A percentile compares a stretch with the other conserved stretches of the same genome.
These are phyloP conservation scores for Xylaria venustula DNA, from an alignment of 495 filamentous ascomycete species.

Conservation along the genomic window DNA sequence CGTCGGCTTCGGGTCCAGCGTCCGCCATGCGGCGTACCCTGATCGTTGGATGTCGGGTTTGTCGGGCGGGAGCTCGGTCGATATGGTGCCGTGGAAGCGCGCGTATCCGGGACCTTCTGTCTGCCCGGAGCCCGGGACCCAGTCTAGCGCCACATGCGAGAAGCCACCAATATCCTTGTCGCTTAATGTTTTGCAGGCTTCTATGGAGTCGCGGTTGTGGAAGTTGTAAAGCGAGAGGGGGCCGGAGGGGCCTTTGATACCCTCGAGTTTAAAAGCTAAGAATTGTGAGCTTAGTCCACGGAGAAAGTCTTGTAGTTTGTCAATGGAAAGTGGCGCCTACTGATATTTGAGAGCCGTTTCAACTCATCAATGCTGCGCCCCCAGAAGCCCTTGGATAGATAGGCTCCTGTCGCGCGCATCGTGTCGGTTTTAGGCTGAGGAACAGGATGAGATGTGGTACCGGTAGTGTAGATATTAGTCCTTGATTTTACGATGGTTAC, in stretches of 20 bases:
- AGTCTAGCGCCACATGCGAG: conserved; percentile 71
- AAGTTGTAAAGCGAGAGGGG: conserved; percentile 65
- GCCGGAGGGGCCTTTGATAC: conserved; percentile 51
- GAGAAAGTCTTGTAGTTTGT: background rate
- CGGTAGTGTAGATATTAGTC: background rate
- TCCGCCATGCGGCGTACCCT: conserved; percentile 91
- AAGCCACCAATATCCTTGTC: conserved; percentile 85
- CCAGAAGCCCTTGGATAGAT: conserved; percentile 43
- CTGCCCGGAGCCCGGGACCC: conserved; percentile 46
- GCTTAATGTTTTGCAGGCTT: conserved; percentile 77
- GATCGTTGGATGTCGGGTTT: conserved; percentile 65
- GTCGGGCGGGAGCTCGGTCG: conserved; percentile 75
- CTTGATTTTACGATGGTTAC: conserved; percentile 13
- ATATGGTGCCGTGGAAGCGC: conserved; percentile 85
- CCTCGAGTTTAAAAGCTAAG: conserved; percentile 48
- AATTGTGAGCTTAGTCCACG: background rate
- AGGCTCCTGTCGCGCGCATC: conserved; percentile 43
- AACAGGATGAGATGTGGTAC: background rate
- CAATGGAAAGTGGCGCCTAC: conserved; percentile 20
- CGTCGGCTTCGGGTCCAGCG: conserved; percentile 53
- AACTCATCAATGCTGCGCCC: conserved; percentile 47
- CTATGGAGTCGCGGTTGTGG: conserved; percentile 58
- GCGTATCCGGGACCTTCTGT: conserved; percentile 46
- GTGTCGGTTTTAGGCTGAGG: conserved; percentile 18
- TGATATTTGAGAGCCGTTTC: conserved; percentile 44